Evolutionary conservation across 768 basidiomycete species (phyloP), one percentile per base, ranked within the genome.

Genomic region (Pisolithus marmoratus): DNA sequence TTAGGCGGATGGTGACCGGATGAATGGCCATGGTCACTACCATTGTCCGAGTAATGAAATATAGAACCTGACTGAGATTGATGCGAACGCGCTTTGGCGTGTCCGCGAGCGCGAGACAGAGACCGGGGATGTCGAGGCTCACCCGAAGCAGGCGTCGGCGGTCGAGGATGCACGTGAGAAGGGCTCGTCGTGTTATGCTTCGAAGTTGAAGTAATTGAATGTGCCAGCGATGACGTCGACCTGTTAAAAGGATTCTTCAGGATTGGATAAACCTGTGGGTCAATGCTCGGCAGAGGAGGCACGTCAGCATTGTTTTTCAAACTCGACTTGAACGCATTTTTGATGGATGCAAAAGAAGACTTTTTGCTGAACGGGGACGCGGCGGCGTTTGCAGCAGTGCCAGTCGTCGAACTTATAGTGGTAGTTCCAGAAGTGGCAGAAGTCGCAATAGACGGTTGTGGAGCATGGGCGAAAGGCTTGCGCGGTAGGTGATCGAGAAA

Each of bases 211-310:
- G 72, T 68, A 14, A 70, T 67, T n/a, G 70, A 65, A 50, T 83
- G 67, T 55, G 66, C 83, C 36, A 90, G 76, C 2, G 90, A 90
- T 1, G 88, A 89, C 1, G 80, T 87, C 6, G 88, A 90, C 37
- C 85, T 84, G 65, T 85, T 87, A 70, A 90, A 91, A 0, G 88
- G 87, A 63, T 88, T 88, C 70, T 84, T 87, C 57, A 90, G 69
- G 36, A 79, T 81, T 19, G 86, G 84, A 62, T 89, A 84, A 4
- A 74, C 76, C 47, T 85, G 76, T 14, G 60, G 61, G 50, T 90
- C 87, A 27, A 90, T 67, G 34, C 74, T 70, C 14, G 89, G 90
- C 49, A 92, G 73, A n/a, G 89, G 88, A 22, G 90, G 90, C 6
- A 83, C 72, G n/a, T 84, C 81, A 46, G 65, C 72, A 49, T 68